phyloP scores from a whole-genome alignment of 2,329 filamentous ascomycete species.

The Arthrobotrys pseudoclavata region DNA sequence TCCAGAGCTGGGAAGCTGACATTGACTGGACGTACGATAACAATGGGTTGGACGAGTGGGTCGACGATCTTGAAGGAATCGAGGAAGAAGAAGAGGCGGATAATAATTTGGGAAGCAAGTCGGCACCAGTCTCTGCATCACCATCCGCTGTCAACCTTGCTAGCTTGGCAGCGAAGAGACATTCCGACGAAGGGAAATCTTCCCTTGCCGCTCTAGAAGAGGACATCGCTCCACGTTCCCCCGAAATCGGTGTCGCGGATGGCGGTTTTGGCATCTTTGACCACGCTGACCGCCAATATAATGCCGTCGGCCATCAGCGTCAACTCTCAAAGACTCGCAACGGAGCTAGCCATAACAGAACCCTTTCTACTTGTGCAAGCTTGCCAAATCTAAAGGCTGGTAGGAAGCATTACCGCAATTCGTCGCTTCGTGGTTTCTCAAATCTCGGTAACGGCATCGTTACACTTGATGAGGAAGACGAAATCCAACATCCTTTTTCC shows the following conservation, averaged over 20 bases:
- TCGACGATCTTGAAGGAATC: conserved; percentile 54
- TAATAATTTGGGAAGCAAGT: conserved; percentile 39
- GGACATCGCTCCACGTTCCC: background rate
- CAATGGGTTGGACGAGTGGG: conserved; percentile 53
- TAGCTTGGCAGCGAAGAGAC: conserved; percentile 26
- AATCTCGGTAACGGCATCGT: conserved; percentile 56
- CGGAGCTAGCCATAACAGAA: conserved; percentile 29
- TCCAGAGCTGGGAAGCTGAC: conserved; percentile 55
- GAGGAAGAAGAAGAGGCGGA: conserved; percentile 51
- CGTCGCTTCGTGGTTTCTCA: conserved; percentile 46
- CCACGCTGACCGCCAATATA: conserved; percentile 50
- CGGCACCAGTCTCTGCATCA: conserved; percentile 55
- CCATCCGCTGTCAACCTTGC: conserved; percentile 55
- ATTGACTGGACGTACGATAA: conserved; percentile 59
- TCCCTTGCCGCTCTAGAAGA: conserved; percentile 40
- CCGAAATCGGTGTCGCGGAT: conserved; percentile 55
- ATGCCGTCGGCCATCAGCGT: conserved; percentile 51
- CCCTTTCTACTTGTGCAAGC: conserved; percentile 52
- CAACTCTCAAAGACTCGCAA: conserved; percentile 56
- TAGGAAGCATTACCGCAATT: conserved; percentile 55
- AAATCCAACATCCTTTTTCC: conserved; percentile 29
- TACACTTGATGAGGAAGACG: conserved; percentile 50
- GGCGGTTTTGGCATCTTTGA: conserved; percentile 58
- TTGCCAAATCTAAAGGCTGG: conserved; percentile 53
- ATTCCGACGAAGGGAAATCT: conserved; percentile 42